phyloP scores from a whole-genome alignment of 2,329 filamentous ascomycete genomes.

The Curvularia verruculosa region DNA sequence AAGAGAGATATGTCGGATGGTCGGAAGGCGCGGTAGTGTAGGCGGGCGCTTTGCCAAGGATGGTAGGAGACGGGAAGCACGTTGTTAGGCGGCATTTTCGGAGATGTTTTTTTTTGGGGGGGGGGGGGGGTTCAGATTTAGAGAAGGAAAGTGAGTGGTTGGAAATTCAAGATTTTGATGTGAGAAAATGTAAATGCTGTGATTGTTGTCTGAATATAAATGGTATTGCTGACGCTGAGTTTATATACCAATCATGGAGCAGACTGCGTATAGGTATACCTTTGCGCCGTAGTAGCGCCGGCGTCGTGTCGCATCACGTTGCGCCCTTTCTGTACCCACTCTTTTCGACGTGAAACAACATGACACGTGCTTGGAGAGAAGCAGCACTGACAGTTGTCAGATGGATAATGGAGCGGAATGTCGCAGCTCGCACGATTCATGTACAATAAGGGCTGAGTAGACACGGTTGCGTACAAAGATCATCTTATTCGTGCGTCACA shows the following conservation, averaged over 20 bases:
- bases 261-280: not conserved
- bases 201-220: not conserved
- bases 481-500: constrained; percentile 15
- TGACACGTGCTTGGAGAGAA: not conserved
- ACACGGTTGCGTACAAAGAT: constrained; percentile 21
- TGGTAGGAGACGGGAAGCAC: not conserved
- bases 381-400: not conserved
- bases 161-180: not conserved
- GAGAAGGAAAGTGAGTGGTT: not conserved
- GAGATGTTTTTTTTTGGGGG: not conserved
- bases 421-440: not conserved
- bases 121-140: too few relatives aligned
- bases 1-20: not conserved
- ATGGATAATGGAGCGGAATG: not conserved
- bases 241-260: not conserved
- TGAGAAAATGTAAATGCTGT: not conserved
- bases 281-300: not conserved
- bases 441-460: not conserved
- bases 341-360: not conserved
- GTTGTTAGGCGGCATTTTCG: not conserved
- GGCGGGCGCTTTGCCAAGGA: not conserved
- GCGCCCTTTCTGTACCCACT: not conserved
- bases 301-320: not conserved
- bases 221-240: not conserved
- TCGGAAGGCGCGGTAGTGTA: not conserved